phyloP scores from a whole-genome alignment of 768 basidiomycete genomes.

The Strobilomyces echinocephalus region DNA sequence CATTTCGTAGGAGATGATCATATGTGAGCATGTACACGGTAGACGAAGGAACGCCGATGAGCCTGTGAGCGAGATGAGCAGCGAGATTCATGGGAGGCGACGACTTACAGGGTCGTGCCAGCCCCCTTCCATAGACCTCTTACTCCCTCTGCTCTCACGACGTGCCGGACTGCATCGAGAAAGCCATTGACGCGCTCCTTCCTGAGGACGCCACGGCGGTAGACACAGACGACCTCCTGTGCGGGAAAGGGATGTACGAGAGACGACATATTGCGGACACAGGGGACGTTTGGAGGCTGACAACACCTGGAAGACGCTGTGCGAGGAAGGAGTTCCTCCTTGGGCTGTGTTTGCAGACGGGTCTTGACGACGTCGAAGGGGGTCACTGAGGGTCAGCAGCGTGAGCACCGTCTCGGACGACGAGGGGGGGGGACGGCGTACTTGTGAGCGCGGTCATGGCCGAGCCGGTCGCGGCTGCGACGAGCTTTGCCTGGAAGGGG shows the following conservation, averaged over 20 bases:
- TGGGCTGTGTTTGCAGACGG: slow-evolving; percentile 88
- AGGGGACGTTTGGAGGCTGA: slow-evolving; percentile 50
- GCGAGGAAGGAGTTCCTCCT: slow-evolving; percentile 45
- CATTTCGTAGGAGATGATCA: slow-evolving; percentile 70
- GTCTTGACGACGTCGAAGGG: slow-evolving; percentile 99
- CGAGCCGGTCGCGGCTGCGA: slow-evolving; percentile 76
- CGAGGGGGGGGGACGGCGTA: slow-evolving; percentile 32
- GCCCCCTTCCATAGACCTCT: slow-evolving; percentile 93
- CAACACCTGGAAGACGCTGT: slow-evolving; percentile 61
- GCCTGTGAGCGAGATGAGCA: slow-evolving; percentile 37
- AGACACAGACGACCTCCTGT: slow-evolving; percentile 73
- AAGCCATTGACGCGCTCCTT: slow-evolving; percentile 80
- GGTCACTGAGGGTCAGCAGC: slow-evolving; percentile 67
- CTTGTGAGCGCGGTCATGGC: slow-evolving; percentile 81
- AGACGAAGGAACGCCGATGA: slow-evolving; percentile 89
- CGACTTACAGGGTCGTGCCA: slow-evolving; percentile 78
- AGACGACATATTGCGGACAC: slow-evolving; percentile 77
- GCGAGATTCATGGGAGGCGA: neutral
- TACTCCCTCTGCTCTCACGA: slow-evolving; percentile 75
- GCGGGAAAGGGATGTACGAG: slow-evolving; percentile 50
- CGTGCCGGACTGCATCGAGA: slow-evolving; percentile 75
- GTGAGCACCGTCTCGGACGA: slow-evolving; percentile 4
- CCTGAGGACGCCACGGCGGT: slow-evolving; percentile 67
- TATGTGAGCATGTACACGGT: slow-evolving; percentile 96
- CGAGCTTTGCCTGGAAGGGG: slow-evolving; percentile 70